Percentiles rank a stretch among this genome's conserved stretches.
Conservation (phyloP, 2,329 filamentous ascomycete species). For the Pestalotiopsis sp. region DNA sequence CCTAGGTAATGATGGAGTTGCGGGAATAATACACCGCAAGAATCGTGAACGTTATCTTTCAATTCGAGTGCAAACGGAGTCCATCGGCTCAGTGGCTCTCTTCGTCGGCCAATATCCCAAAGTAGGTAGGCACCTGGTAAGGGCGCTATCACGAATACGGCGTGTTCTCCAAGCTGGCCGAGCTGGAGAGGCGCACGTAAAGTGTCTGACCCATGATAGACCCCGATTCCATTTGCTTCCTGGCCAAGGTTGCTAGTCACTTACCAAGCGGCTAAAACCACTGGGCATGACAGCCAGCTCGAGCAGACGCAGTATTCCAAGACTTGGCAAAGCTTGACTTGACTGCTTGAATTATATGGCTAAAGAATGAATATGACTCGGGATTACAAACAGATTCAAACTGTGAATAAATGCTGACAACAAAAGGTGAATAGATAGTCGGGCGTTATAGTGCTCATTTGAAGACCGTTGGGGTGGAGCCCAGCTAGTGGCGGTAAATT, state of each 20-base stretch:
- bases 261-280: neutral
- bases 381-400: too few relatives aligned
- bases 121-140: neutral
- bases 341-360: neutral
- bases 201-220: neutral
- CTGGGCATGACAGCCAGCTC: neutral
- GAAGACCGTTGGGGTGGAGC: neutral
- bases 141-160: neutral
- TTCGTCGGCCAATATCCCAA: neutral
- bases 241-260: neutral
- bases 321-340: conserved; percentile 7
- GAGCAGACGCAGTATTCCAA: neutral
- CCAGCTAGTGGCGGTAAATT: neutral
- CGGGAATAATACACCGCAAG: neutral
- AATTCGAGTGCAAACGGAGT: neutral
- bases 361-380: too few relatives aligned
- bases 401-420: neutral
- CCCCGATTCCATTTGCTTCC: neutral
- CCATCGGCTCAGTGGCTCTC: neutral
- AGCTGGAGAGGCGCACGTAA: neutral
- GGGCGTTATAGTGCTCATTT: neutral
- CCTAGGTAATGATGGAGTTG: neutral
- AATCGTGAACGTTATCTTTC: neutral
- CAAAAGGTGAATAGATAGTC: neutral
- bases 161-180: neutral